These are phyloP conservation scores for Globisporangium irregulare DNA, from an alignment of 352 stramenopile genomes.

Conservation along the genomic window DNA sequence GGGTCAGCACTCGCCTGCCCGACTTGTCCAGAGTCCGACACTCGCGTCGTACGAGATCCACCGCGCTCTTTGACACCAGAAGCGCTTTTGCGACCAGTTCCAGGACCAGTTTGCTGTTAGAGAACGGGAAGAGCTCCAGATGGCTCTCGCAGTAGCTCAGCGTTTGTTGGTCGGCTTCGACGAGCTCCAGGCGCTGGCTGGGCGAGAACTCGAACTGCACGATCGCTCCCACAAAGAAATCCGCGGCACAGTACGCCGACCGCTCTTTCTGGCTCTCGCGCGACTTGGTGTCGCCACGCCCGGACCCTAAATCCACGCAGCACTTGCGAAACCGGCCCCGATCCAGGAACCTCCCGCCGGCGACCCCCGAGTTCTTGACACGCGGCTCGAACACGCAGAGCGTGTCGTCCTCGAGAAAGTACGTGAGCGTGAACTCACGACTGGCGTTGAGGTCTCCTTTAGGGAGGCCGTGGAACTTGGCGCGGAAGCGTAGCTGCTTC, in stretches of 20 bases:
- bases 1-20: conserved; percentile 17
- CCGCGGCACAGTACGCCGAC: conserved; percentile 38
- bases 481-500: conserved; percentile 75
- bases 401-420: conserved; percentile 78
- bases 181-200: conserved; percentile 58
- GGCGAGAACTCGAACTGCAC: conserved; percentile 72
- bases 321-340: conserved; percentile 65
- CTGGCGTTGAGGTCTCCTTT: conserved; percentile 36
- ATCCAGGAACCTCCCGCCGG: conserved; percentile 71
- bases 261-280: conserved; percentile 34
- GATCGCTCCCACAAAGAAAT: conserved; percentile 74
- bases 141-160: conserved; percentile 76
- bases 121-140: conserved; percentile 63
- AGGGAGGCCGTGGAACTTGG: conserved; percentile 45
- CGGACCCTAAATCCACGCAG: conserved; percentile 13
- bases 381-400: conserved; percentile 71
- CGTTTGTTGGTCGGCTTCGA: conserved; percentile 76
- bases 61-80: conserved; percentile 14
- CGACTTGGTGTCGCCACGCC: conserved; percentile 19
- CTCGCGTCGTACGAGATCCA: conserved; percentile 32
- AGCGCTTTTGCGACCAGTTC: conserved; percentile 22
- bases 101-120: conserved; percentile 41
- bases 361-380: conserved; percentile 63
- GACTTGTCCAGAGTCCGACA: conserved; percentile 32
- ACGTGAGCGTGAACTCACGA: conserved; percentile 77